Base-by-base conservation (phyloP, 2,329 filamentous ascomycete genomes). In the Epichloe amarillans region DNA sequence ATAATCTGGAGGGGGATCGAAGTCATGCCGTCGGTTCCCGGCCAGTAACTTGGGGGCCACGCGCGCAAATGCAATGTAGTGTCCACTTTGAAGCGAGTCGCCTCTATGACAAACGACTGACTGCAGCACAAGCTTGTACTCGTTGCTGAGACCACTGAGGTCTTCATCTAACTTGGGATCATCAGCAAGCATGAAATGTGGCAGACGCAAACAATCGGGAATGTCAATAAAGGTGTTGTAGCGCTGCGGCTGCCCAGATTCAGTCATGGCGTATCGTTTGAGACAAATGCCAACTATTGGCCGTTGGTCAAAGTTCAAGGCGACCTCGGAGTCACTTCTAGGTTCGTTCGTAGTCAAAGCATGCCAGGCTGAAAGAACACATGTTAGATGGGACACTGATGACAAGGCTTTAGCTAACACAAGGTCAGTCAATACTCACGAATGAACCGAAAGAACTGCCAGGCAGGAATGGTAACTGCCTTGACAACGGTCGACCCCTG, bases 381-480 rank as follows among this genome's bases (percentile, higher is more conserved):
- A 17, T 52, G 43, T 49, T 43, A 10, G 15, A 37, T n/a, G 10
- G 14, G 7, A 5, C 6, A 36, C 14, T 36, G 17, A 23, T n/a
- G 38, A 3, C 7, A n/a, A 23, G n/a, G 6, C 11, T 26, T 26
- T n/a, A n/a, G 14, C 21, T 17, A 41, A 41, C 17, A 41, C 39
- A 5, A 21, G n/a, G 23, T 15, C 45, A 50, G 49, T 7, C 49
- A 49, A 54, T 59, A 74, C 85, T 69, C 71, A 89, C 86, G 90
- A 59, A 96, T 88, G 26, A 97, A 72, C 61, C 86, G 88, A 69
- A 96, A 97, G 62, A 97, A 95, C 61, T 96, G 91, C 89, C 90
- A 97, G 2, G 93, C 93, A 38, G 91, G 91, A 72, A 97, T 95
- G 52, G 91, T 83, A 14, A 97, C 86, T 60, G 95, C 90, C 62